phyloP scores from a whole-genome alignment of 352 stramenopile genomes.

The Phytophthora vignae region DNA sequence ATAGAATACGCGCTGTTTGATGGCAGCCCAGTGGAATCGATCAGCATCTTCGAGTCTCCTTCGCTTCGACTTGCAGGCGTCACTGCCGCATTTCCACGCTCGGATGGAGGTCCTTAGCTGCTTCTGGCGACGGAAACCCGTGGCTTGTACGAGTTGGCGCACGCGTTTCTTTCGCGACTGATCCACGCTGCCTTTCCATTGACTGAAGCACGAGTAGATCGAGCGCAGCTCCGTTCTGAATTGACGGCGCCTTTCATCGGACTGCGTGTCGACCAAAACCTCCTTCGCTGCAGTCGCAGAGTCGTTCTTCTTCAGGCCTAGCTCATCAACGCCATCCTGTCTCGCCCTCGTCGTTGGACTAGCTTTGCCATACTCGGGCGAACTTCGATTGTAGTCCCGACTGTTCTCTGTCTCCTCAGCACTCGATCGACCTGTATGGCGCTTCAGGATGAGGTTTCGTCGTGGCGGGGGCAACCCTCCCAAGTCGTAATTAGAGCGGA shows the following conservation, averaged over 20 bases:
- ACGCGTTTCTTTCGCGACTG: not conserved
- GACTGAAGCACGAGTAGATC: conserved; percentile 33
- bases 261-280: not conserved
- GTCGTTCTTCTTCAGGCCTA: not conserved
- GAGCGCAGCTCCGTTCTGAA: conserved; percentile 31
- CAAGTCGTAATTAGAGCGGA: not conserved
- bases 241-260: conserved; percentile 28
- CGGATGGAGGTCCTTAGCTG: conserved; percentile 8
- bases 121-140: conserved; percentile 11
- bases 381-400: not conserved
- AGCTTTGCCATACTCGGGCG: not conserved
- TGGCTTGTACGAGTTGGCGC: conserved; percentile 16
- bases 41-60: conserved; percentile 13
- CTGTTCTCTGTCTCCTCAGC: conserved; percentile 14
- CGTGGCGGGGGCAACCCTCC: not conserved
- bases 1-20: conserved; percentile 14
- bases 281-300: not conserved
- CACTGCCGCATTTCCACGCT: conserved; percentile 9
- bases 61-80: conserved; percentile 7
- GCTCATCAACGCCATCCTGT: not conserved
- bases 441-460: conserved; percentile 37
- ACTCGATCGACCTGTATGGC: conserved; percentile 12
- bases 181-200: conserved; percentile 27
- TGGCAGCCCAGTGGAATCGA: conserved; percentile 10
- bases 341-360: not conserved